phyloP scores from a whole-genome alignment of 805 yeast genomes.

The Metschnikowia continentalis region DNA sequence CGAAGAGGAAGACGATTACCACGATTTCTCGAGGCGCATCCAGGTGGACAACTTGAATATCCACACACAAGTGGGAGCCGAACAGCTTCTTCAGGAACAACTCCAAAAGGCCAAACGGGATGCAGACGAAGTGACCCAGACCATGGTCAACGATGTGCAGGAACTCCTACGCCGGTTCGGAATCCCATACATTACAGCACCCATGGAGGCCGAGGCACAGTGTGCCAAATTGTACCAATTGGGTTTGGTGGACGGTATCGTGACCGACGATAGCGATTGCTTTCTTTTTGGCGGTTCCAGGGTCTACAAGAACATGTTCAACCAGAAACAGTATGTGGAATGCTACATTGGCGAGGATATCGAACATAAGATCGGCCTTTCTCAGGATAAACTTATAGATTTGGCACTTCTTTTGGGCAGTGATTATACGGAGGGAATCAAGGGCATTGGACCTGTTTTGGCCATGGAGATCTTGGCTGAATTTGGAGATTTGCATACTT shows the following conservation, averaged over 20 bases:
- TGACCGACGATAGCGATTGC: constrained; percentile 97
- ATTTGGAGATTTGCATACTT: constrained; percentile 46
- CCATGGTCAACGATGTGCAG: constrained; percentile 88
- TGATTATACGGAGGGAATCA: constrained; percentile 90
- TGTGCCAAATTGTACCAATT: constrained; percentile 76
- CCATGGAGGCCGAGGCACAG: constrained; percentile 99
- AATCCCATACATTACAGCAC: constrained; percentile 91
- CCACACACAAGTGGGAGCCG: constrained; percentile 41
- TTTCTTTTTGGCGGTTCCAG: constrained; percentile 85
- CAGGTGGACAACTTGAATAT: constrained; percentile 19
- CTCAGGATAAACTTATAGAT: constrained; percentile 62
- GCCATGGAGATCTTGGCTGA: constrained; percentile 90
- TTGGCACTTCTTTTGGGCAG: constrained; percentile 85
- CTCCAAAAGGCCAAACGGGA: constrained; percentile 71
- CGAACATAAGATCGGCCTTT: constrained; percentile 59
- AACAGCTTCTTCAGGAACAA: constrained; percentile 53
- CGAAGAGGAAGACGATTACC: constrained; percentile 71
- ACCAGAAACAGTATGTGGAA: constrained; percentile 88
- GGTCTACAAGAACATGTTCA: constrained; percentile 90
- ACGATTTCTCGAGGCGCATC: constrained; percentile 46
- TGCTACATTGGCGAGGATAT: constrained; percentile 63
- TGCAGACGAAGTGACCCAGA: constrained; percentile 83
- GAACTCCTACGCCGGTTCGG: constrained; percentile 85
- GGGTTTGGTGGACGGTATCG: constrained; percentile 84
- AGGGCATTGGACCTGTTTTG: constrained; percentile 90